Conservation (phyloP, 73 alveolate genomes). For the Symbiodinium pilosum region DNA sequence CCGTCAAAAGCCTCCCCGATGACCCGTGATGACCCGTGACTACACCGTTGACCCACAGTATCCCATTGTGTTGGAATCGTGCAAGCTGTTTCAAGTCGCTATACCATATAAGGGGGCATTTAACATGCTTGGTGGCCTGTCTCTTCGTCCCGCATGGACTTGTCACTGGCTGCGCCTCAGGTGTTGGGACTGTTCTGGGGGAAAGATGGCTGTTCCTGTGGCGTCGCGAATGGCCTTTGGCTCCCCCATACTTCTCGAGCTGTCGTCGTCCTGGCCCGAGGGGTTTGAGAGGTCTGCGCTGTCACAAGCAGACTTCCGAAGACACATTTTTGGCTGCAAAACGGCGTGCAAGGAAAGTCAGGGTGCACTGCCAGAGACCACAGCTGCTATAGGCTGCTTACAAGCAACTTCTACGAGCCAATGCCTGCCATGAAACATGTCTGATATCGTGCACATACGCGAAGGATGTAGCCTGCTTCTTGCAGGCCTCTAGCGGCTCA, state of each 20-base stretch:
- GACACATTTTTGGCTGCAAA: background rate
- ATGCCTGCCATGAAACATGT: too few species aligned
- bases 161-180: constrained; percentile 22
- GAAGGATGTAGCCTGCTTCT: background rate
- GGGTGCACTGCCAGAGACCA: constrained; percentile 14
- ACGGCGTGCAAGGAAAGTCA: background rate
- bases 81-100: background rate
- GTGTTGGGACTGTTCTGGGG: too few species aligned
- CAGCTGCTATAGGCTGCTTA: background rate
- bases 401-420: too few species aligned
- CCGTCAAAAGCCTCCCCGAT: too few species aligned
- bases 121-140: background rate
- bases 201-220: too few species aligned
- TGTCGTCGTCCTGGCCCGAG: background rate
- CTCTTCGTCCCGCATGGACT: background rate
- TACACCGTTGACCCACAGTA: too few species aligned
- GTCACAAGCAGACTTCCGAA: too few species aligned
- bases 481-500: background rate
- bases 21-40: too few species aligned
- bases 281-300: background rate
- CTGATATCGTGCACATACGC: background rate
- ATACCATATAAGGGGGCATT: background rate
- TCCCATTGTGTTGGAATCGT: too few species aligned
- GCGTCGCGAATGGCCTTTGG: background rate
- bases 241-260: background rate